These are phyloP conservation scores for Coelastrella sp. DNA, from an alignment of 139 green algal species.

Conservation along the genomic window DNA sequence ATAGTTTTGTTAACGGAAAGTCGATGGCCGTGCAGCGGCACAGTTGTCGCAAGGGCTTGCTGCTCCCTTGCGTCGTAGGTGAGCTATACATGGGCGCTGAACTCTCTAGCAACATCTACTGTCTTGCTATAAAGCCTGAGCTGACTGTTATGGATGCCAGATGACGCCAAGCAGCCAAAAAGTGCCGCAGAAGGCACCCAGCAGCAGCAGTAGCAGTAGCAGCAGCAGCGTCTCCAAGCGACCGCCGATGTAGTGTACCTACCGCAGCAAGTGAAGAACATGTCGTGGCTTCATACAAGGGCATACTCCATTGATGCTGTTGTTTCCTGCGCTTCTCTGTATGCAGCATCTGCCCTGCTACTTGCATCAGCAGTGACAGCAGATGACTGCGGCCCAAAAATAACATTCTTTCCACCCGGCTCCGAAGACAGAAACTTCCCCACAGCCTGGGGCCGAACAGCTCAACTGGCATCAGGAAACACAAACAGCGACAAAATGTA, in stretches of 20 bases:
- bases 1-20: no score
- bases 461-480: slow-evolving; percentile 46
- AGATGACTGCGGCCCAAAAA: not conserved
- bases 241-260: not conserved
- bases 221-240: not conserved
- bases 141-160: no score
- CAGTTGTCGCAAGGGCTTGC: no score
- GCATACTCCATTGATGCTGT: no score
- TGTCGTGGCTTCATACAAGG: not conserved
- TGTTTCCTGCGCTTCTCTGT: not conserved
- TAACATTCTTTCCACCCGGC: slow-evolving; percentile 43
- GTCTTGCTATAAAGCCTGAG: no score
- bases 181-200: not conserved
- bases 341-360: not conserved
- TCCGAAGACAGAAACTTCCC: slow-evolving; percentile 45
- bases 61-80: no score
- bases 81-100: no score
- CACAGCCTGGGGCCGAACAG: slow-evolving; percentile 16
- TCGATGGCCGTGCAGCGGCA: no score
- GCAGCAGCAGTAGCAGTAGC: not conserved
- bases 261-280: not conserved
- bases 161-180: no score
- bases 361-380: not conserved
- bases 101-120: no score
- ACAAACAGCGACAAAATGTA: not conserved